A percentile compares a stretch with the other conserved stretches of the same genome.
Evolutionary conservation across 192 early-diverging fungal genomes (phyloP).

Genomic region (Gigaspora rosea): DNA sequence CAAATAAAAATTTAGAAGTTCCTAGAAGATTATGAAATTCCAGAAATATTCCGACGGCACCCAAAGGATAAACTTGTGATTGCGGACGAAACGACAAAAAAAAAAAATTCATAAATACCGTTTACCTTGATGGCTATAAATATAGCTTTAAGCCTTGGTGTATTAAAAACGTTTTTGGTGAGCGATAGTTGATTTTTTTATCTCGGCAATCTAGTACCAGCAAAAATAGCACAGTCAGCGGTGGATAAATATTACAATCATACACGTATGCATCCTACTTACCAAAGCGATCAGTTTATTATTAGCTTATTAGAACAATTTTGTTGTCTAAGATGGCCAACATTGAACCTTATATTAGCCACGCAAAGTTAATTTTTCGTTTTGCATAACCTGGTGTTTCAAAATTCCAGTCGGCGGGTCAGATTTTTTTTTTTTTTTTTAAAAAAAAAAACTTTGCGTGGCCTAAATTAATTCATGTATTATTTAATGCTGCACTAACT

Average conservation of each 20-base stretch:
- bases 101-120: not conserved
- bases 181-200: constrained; percentile 6
- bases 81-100: not conserved
- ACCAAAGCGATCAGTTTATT: no score
- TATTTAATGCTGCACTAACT: no score
- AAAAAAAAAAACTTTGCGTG: no score
- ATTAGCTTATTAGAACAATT: not conserved
- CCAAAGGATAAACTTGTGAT: not conserved
- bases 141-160: not conserved
- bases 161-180: constrained; percentile 6
- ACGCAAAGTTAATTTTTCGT: no score
- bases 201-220: not conserved
- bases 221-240: not conserved
- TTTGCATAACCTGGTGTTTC: no score
- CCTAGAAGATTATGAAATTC: not conserved
- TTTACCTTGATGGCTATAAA: not conserved
- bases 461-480: no score
- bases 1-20: not conserved
- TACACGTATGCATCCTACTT: no score
- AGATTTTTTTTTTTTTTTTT: no score
- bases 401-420: no score
- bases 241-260: no score
- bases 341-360: constrained; percentile 3
- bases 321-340: not conserved
- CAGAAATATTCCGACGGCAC: not conserved